Evolutionary conservation across 2,329 filamentous ascomycete species (phyloP), one percentile per base, ranked within the genome.

Genomic region (Arthrobotrys iridis): DNA sequence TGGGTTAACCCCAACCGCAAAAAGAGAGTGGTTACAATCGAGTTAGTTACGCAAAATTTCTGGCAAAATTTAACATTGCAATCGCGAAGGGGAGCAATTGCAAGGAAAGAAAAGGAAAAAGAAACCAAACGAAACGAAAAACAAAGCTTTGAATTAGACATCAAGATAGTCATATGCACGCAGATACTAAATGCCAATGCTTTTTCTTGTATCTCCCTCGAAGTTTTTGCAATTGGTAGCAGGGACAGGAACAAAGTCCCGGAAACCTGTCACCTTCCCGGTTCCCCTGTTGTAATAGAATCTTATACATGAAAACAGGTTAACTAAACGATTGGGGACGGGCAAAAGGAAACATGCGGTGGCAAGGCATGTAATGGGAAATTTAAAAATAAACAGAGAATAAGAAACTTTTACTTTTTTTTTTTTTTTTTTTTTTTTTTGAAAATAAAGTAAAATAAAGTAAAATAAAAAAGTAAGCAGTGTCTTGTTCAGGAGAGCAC

Each of bases 11-110:
- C 80, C 80, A 81, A 78, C 79, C 79, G 78, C 78, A 79, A 79
- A 79, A 79, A 77, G 75, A 80, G 81, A 83, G 83, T 82, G 78
- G 77, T 80, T 78, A 81, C 79, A 77, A 75, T 75, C 64, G 76
- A 65, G 76, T 68, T 74, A 74, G 70, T 74, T 74, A 74, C 70
- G 70, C 70, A 74, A 74, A 66, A 67, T 63, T 62, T 74, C 55
- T 63, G 55, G 70, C 62, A 67, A 62, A 40, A 22, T 59, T 59
- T 59, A 68, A 65, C 60, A 76, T 46, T 46, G 35, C 52, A 43
- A 43, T 40, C 35, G 24, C 30, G 46, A 45, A 45, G 20, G 76
- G 52, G 66, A 64, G 65, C 67, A 77, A 60, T 43, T 52, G 60
- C 76, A 58, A 75, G 52, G 48, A 76, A 52, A 65, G 30, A 63